A percentile compares a stretch with the other conserved stretches of the same genome.
These are phyloP conservation scores for Ustilago nuda DNA, from an alignment of 1,284 basidiomycete species.

Conservation along the genomic window DNA sequence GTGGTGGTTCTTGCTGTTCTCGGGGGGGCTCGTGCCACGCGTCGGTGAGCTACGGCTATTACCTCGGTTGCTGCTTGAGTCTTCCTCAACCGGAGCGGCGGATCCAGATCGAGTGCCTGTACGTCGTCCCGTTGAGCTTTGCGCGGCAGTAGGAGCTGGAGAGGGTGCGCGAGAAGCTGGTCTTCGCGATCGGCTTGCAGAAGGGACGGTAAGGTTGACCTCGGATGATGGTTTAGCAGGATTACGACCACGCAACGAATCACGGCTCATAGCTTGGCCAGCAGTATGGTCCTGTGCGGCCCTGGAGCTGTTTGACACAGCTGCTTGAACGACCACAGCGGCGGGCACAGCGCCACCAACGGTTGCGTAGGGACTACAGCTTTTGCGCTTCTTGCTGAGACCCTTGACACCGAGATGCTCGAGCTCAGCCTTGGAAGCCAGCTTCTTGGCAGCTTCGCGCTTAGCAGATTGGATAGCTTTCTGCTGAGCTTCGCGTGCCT, in stretches of 20 bases:
- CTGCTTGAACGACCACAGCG: slow-evolving; percentile 7
- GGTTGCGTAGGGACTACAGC: slow-evolving; percentile 59
- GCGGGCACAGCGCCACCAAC: slow-evolving; percentile 12
- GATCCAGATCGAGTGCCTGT: slow-evolving; percentile 34
- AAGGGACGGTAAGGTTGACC: slow-evolving; percentile 30
- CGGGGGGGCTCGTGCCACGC: slow-evolving; percentile 43
- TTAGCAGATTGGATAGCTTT: slow-evolving; percentile 44
- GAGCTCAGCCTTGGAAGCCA: slow-evolving; percentile 56
- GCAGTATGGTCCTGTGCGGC: slow-evolving; percentile 7
- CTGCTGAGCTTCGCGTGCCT: slow-evolving; percentile 54
- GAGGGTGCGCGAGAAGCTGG: slow-evolving; percentile 45
- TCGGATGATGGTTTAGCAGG: slow-evolving; percentile 33
- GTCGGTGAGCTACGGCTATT: slow-evolving; percentile 23
- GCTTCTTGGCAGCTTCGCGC: slow-evolving; percentile 55
- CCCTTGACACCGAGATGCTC: slow-evolving; percentile 63
- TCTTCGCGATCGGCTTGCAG: slow-evolving; percentile 42
- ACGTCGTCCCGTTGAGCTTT: slow-evolving; percentile 20
- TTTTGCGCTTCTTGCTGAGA: slow-evolving; percentile 62
- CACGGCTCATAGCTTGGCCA: slow-evolving; percentile 43
- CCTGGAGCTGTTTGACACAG: slow-evolving; percentile 17
- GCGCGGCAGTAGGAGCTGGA: slow-evolving; percentile 34
- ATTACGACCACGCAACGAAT: slow-evolving; percentile 36
- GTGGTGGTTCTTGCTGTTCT: slow-evolving; percentile 40
- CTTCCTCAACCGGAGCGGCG: slow-evolving; percentile 29
- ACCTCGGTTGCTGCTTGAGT: slow-evolving; percentile 9